These are phyloP conservation scores for Pichia ethanolica DNA, from an alignment of 805 yeast genomes.

Conservation along the genomic window DNA sequence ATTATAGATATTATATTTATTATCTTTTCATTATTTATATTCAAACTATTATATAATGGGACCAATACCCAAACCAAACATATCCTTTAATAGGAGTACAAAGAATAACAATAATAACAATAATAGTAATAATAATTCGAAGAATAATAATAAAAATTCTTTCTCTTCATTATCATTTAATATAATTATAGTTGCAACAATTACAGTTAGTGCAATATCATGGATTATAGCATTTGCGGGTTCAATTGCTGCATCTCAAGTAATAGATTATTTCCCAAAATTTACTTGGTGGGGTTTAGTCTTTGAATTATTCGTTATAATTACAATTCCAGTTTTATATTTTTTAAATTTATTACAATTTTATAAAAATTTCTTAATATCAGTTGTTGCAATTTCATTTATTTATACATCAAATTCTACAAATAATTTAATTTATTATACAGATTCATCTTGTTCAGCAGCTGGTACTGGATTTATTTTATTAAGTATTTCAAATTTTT, in stretches of 20 bases:
- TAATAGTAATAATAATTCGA: background rate
- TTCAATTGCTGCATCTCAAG: constrained; percentile 51
- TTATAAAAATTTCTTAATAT: constrained; percentile 54
- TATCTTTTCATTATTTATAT: no score
- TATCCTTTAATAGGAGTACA: background rate
- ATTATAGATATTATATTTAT: background rate
- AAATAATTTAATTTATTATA: constrained; percentile 67
- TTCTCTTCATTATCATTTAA: constrained; percentile 1
- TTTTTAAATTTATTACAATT: constrained; percentile 57
- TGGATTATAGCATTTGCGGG: constrained; percentile 92
- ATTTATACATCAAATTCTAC: constrained; percentile 81
- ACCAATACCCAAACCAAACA: background rate
- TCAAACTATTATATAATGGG: no score
- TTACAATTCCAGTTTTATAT: constrained; percentile 45
- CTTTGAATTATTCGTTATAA: constrained; percentile 58
- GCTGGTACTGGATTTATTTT: constrained; percentile 91
- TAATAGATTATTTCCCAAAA: constrained; percentile 49
- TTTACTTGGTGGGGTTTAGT: constrained; percentile 97
- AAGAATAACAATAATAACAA: background rate
- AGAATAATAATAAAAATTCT: background rate
- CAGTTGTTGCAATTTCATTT: constrained; percentile 61
- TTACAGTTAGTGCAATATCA: constrained; percentile 37
- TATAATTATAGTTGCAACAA: constrained; percentile 4
- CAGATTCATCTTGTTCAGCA: constrained; percentile 62
- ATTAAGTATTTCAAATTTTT: constrained; percentile 68